phyloP scores from a whole-genome alignment of 2,329 filamentous ascomycete species.

The Aulographum hederae region DNA sequence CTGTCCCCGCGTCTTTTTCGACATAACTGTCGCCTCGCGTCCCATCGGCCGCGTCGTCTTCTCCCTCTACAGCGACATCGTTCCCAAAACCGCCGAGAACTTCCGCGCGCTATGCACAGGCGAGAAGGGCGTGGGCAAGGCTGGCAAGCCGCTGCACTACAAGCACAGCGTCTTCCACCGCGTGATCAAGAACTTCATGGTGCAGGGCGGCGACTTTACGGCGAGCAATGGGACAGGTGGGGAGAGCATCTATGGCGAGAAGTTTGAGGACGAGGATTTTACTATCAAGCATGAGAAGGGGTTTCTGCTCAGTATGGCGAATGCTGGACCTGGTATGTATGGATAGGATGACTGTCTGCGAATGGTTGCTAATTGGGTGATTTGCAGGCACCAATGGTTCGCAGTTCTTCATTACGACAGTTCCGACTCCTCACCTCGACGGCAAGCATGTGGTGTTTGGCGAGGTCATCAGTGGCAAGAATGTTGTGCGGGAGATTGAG shows the following conservation, averaged over 20 bases:
- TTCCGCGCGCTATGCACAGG: slow-evolving; percentile 89
- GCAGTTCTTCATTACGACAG: slow-evolving; percentile 96
- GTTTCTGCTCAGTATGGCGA: slow-evolving; percentile 94
- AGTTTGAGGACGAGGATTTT: slow-evolving; percentile 96
- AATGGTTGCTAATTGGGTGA: background rate
- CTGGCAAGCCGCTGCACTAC: slow-evolving; percentile 76
- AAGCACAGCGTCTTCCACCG: slow-evolving; percentile 88
- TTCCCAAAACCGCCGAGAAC: slow-evolving; percentile 92
- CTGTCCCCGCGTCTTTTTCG: slow-evolving; percentile 78
- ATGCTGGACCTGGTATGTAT: slow-evolving; percentile 83
- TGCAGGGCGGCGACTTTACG: slow-evolving; percentile 95
- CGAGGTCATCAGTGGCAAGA: slow-evolving; percentile 84
- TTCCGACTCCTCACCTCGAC: slow-evolving; percentile 85
- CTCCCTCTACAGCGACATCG: slow-evolving; percentile 54
- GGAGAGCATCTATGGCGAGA: slow-evolving; percentile 92
- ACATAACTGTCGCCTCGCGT: slow-evolving; percentile 64
- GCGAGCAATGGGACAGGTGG: slow-evolving; percentile 86
- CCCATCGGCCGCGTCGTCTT: slow-evolving; percentile 65
- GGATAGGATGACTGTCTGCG: slow-evolving; percentile 33
- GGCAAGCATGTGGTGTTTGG: slow-evolving; percentile 96
- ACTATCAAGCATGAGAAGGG: slow-evolving; percentile 78
- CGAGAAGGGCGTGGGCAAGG: slow-evolving; percentile 71
- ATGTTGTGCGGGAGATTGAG: slow-evolving; percentile 75
- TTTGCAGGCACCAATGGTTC: slow-evolving; percentile 93
- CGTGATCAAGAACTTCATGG: slow-evolving; percentile 98